Percentiles rank a stretch among this genome's conserved stretches.
Evolutionary conservation across 192 early-diverging fungal genomes (phyloP).

Genomic region (Coemansia sp.): DNA sequence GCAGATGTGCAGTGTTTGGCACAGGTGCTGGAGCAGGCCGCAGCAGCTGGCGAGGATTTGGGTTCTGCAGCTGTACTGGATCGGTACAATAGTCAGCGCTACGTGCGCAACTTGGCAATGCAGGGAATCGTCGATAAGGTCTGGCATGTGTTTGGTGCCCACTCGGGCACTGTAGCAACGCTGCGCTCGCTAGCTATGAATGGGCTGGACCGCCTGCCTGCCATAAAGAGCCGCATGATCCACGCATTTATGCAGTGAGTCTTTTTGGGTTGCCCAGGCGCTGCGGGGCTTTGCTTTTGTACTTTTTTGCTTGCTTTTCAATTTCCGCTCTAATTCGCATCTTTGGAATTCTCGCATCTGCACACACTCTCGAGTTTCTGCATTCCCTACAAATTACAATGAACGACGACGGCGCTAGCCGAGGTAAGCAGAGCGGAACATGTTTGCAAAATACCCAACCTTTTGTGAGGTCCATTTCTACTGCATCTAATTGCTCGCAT

Average conservation of each 20-base stretch:
- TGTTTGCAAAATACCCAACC: no score
- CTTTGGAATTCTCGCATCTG: neutral
- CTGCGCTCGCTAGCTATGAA: conserved; percentile 73
- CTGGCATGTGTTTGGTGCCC: conserved; percentile 72
- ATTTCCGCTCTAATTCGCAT: conserved; percentile 1
- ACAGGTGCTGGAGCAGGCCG: conserved; percentile 62
- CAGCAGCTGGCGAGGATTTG: conserved; percentile 76
- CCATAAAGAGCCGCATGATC: conserved; percentile 58
- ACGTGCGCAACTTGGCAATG: conserved; percentile 80
- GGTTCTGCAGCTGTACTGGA: conserved; percentile 74
- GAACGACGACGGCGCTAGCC: conserved; percentile 30
- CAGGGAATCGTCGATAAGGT: conserved; percentile 79
- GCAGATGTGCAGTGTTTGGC: conserved; percentile 77
- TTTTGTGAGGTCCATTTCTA: neutral
- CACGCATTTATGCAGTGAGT: conserved; percentile 16
- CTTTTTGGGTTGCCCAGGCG: neutral
- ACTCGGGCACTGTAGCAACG: conserved; percentile 61
- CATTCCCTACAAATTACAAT: conserved; percentile 4
- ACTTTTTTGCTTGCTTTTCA: conserved; percentile 1
- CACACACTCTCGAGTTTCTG: neutral
- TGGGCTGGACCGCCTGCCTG: conserved; percentile 63
- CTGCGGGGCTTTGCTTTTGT: neutral
- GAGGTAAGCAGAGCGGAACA: conserved; percentile 13
- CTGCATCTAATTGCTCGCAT: conserved; percentile 1
- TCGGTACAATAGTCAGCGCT: conserved; percentile 81